Base-by-base conservation (phyloP, 2,329 filamentous ascomycete species). In the Trichoderma atrobrunneum region DNA sequence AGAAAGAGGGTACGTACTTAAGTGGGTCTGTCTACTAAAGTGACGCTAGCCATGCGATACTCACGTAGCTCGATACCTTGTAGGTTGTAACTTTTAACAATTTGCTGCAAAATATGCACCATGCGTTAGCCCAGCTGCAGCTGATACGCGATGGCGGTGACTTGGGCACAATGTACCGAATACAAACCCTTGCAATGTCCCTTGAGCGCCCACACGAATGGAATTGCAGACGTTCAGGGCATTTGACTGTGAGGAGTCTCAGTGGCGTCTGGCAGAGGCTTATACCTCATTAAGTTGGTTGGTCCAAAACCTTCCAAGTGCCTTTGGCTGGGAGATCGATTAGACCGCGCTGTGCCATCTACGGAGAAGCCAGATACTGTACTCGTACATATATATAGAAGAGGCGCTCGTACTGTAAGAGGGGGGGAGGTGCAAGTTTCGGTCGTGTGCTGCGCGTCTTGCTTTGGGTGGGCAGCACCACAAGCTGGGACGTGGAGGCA, bases 401-500 rank as follows among this genome's bases (percentile, higher is more conserved):
- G 39, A 43, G 39, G 39, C 16, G 39, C 39, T 18, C 36, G 36
- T 39, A n/a, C 16, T 12, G 43, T 51, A 51, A 51, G 43, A 51
- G 18, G n/a, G 43, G n/a, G 18, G 34, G 43, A 11, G 18, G 43
- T 34, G 43, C 43, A 54, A 66, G 34, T 36, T 36, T 36, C 34
- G 16, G 63, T 66, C 30, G 63, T 56, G 63, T 66, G 28, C 28
- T 30, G 63, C 63, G 63, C 21, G 63, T 66, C 48, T 59, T 51
- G 12, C 28, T 66, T 51, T 66, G 43, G 63, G 63, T 51, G 62
- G 62, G 43, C 26, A 65, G 62, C 63, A 43, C 39, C 39, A 43
- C 39, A 43, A 43, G 39, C 39, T 43, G 39, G 39, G 39, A 43
- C 39, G 39, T 43, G 34, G 63, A 21, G 43, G 43, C 10, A 51